A percentile compares a stretch with the other conserved stretches of the same genome.
Evolutionary conservation across 257 asterid species (phyloP).

Genomic region (Jacaranda mimosifolia): DNA sequence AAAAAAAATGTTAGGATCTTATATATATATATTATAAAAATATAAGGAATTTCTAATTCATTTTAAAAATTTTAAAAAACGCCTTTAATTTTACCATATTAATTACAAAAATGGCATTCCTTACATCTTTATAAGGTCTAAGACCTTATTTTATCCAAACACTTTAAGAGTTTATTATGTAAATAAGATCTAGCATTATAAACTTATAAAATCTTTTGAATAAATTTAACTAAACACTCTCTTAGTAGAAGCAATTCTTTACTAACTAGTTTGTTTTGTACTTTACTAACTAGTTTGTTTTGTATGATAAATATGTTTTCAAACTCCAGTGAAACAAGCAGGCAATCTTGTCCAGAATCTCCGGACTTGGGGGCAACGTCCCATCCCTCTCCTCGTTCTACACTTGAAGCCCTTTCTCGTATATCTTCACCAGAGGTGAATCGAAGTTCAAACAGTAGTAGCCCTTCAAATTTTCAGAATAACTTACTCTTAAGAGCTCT

Average conservation of each 20-base stretch:
- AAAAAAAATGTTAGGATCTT: no score
- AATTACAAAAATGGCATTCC: no score
- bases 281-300: slow-evolving; percentile 12
- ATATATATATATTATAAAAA: no score
- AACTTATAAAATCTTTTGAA: no score
- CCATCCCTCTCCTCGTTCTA: slow-evolving; percentile 66
- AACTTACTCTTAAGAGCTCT: slow-evolving; percentile 39
- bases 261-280: slow-evolving; percentile 1
- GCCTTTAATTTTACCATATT: no score
- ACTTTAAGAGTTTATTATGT: no score
- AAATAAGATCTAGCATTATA: no score
- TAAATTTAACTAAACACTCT: no score
- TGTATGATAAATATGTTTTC: slow-evolving; percentile 4
- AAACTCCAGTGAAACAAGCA: slow-evolving; percentile 50
- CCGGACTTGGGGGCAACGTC: slow-evolving; percentile 42
- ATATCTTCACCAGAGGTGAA: slow-evolving; percentile 52
- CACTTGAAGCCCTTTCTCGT: slow-evolving; percentile 55
- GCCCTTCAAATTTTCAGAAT: slow-evolving; percentile 45
- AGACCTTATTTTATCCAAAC: no score
- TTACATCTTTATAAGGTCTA: no score
- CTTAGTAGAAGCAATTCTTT: neutral
- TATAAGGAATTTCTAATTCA: no score
- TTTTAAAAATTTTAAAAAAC: no score
- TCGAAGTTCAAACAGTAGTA: slow-evolving; percentile 37
- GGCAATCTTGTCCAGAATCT: slow-evolving; percentile 48